Conservation (phyloP, 2,329 filamentous ascomycete genomes). For the Trichoderma sp. region DNA sequence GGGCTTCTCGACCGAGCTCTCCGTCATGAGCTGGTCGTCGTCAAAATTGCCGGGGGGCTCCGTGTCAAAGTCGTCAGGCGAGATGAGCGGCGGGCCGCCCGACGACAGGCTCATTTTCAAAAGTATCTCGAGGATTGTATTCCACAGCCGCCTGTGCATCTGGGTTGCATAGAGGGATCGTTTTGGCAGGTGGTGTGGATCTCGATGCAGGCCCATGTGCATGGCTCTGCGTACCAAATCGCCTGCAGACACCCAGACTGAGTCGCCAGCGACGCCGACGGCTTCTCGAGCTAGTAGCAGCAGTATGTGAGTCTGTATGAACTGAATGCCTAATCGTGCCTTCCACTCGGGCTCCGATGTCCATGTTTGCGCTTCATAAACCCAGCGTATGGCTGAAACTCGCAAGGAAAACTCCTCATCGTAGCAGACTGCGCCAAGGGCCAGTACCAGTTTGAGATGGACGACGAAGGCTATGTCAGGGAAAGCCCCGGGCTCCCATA, state of each 20-base stretch:
- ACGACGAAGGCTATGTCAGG: slow-evolving; percentile 53
- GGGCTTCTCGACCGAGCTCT: slow-evolving; percentile 40
- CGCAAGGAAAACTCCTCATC: slow-evolving; percentile 57
- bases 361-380: slow-evolving; percentile 62
- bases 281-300: slow-evolving; percentile 49
- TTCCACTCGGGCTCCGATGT: slow-evolving; percentile 58
- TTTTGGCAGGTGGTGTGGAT: slow-evolving; percentile 48
- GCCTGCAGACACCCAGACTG: slow-evolving; percentile 54
- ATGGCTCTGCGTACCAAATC: slow-evolving; percentile 51
- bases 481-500: slow-evolving; percentile 47
- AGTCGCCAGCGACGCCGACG: slow-evolving; percentile 46
- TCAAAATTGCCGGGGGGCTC: slow-evolving; percentile 53
- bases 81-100: slow-evolving; percentile 52
- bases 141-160: slow-evolving; percentile 57
- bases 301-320: slow-evolving; percentile 54
- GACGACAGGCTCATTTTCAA: slow-evolving; percentile 51
- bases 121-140: slow-evolving; percentile 54
- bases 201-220: slow-evolving; percentile 56
- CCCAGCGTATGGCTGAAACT: slow-evolving; percentile 56
- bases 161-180: slow-evolving; percentile 46
- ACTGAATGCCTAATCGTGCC: slow-evolving; percentile 51
- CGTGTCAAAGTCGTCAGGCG: slow-evolving; percentile 53
- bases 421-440: slow-evolving; percentile 57
- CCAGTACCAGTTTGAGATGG: slow-evolving; percentile 61
- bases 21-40: slow-evolving; percentile 51